phyloP scores from a whole-genome alignment of 169 alveolate species.

The Plasmodium coatneyi region DNA sequence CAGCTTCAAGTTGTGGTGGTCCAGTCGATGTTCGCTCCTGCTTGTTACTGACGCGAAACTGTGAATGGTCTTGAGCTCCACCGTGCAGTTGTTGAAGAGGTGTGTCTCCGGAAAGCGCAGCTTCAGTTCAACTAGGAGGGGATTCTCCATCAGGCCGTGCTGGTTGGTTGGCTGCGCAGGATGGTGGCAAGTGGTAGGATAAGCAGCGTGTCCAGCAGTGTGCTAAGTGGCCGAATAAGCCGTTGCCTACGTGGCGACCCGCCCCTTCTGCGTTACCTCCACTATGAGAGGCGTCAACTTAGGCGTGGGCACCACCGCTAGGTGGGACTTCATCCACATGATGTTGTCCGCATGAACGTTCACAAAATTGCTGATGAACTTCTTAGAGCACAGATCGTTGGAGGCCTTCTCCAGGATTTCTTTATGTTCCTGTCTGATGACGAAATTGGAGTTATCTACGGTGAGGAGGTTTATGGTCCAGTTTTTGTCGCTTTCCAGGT shows the following conservation, averaged over 20 bases:
- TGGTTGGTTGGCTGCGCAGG: background rate
- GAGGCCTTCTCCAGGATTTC: conserved; percentile 51
- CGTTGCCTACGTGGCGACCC: background rate
- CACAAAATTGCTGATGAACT: conserved; percentile 23
- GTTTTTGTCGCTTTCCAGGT: conserved; percentile 27
- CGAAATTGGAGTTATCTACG: background rate
- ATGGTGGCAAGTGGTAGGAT: background rate
- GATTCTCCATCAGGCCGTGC: conserved; percentile 34
- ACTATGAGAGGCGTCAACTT: conserved; percentile 5
- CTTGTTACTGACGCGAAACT: conserved; percentile 23
- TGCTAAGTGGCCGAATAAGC: background rate
- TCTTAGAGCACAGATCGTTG: conserved; percentile 50
- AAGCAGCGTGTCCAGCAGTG: background rate
- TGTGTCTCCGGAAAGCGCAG: conserved; percentile 8
- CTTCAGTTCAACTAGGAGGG: background rate
- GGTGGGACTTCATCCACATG: conserved; percentile 45
- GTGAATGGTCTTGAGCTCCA: conserved; percentile 42
- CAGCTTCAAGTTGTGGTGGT: conserved; percentile 10
- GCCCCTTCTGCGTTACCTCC: background rate
- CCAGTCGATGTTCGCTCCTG: conserved; percentile 12
- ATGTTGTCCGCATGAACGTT: conserved; percentile 3
- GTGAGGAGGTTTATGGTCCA: conserved; percentile 23
- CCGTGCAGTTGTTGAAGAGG: conserved; percentile 18
- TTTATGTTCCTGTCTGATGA: conserved; percentile 12
- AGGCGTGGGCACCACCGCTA: conserved; percentile 10